These are phyloP conservation scores for Fomitopsis schrenkii DNA, from an alignment of 1,284 basidiomycete genomes.

Conservation along the genomic window DNA sequence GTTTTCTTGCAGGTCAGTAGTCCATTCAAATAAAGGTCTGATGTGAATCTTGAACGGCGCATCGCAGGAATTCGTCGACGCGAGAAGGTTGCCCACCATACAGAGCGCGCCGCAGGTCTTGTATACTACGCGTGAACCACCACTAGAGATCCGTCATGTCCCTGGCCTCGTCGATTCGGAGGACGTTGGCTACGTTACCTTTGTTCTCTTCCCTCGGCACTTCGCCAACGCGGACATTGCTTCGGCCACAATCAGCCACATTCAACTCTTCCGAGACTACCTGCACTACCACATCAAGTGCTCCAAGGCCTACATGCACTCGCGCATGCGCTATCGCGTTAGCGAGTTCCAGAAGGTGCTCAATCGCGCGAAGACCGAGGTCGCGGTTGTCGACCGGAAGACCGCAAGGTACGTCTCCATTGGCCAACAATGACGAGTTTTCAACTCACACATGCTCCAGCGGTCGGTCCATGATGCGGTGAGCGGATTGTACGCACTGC, in stretches of 20 bases:
- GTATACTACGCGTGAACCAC: slow-evolving; percentile 95
- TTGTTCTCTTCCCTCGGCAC: slow-evolving; percentile 97
- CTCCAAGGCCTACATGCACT: slow-evolving; percentile 99
- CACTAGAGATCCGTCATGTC: slow-evolving; percentile 90
- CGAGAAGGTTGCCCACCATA: slow-evolving; percentile 86
- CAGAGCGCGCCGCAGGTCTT: slow-evolving; percentile 98
- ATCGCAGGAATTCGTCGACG: slow-evolving; percentile 94
- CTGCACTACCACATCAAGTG: slow-evolving; percentile 99
- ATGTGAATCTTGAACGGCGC: neutral
- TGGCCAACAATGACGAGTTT: neutral
- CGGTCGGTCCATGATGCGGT: slow-evolving; percentile 16
- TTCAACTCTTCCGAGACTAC: slow-evolving; percentile 97
- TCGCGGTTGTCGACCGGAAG: slow-evolving; percentile 81
- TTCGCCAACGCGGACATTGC: slow-evolving; percentile 77
- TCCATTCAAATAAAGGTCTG: neutral
- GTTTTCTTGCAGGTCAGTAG: slow-evolving; percentile 88
- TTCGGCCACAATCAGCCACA: slow-evolving; percentile 87
- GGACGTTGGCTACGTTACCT: slow-evolving; percentile 97
- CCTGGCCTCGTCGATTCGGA: slow-evolving; percentile 81
- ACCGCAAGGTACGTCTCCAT: slow-evolving; percentile 68
- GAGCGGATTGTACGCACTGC: neutral
- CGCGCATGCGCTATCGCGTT: slow-evolving; percentile 92
- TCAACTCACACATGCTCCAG: slow-evolving; percentile 1
- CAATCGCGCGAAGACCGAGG: slow-evolving; percentile 97
- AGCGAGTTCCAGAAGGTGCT: slow-evolving; percentile 97